Conservation (phyloP, 2,329 filamentous ascomycete species). For the Erysiphe pulchra region DNA sequence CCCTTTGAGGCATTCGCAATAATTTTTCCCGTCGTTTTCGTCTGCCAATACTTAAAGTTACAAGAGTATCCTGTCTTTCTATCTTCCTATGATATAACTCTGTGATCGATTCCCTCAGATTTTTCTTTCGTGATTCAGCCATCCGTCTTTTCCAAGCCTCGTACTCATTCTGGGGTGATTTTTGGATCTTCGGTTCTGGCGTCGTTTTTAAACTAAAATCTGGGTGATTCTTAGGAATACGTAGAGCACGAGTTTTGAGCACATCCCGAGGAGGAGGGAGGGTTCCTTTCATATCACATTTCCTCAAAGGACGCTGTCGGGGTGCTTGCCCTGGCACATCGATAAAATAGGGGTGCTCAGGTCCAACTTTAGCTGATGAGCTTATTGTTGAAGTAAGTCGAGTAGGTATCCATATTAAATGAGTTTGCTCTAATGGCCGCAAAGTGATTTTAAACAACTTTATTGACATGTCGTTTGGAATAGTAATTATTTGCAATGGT, state of each 20-base stretch:
- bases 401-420: neutral
- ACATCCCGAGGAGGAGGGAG: constrained; percentile 64
- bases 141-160: constrained; percentile 43
- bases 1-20: constrained; percentile 37
- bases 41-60: constrained; percentile 19
- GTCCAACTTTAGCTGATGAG: neutral
- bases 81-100: constrained; percentile 43
- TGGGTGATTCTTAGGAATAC: constrained; percentile 28
- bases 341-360: neutral
- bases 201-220: constrained; percentile 35
- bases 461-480: neutral
- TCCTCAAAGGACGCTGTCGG: neutral
- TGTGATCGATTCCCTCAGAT: constrained; percentile 43
- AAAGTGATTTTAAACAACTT: neutral
- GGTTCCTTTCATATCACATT: constrained; percentile 35
- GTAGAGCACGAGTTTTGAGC: constrained; percentile 32
- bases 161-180: constrained; percentile 9
- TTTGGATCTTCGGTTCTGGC: constrained; percentile 20
- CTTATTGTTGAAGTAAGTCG: neutral
- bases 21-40: constrained; percentile 21
- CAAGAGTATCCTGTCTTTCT: constrained; percentile 14
- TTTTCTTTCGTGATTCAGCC: constrained; percentile 43
- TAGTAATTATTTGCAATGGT: too few species aligned
- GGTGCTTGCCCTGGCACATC: neutral
- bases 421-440: neutral